These are phyloP conservation scores for Pulveroboletus sp. DNA, from an alignment of 768 basidiomycete species.

Conservation along the genomic window DNA sequence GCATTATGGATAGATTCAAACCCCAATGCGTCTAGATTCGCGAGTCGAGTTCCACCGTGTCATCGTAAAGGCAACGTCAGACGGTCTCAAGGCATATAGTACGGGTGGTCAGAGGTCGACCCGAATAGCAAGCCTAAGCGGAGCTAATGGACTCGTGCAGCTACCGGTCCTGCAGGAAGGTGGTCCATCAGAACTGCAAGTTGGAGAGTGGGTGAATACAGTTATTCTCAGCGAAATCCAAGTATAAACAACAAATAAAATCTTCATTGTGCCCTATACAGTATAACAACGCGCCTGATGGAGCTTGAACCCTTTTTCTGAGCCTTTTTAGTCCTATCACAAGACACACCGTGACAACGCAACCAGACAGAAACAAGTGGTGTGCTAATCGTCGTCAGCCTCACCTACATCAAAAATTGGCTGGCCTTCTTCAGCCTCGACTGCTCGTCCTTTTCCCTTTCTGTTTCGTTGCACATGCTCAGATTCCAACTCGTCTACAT, in stretches of 20 bases:
- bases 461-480: slow-evolving; percentile 32
- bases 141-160: slow-evolving; percentile 76
- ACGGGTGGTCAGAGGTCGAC: slow-evolving; percentile 89
- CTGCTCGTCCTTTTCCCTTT: slow-evolving; percentile 51
- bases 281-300: too few species aligned
- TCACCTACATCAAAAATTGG: slow-evolving; percentile 58
- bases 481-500: slow-evolving; percentile 45
- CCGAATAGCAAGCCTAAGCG: slow-evolving; percentile 73
- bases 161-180: slow-evolving; percentile 48
- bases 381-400: slow-evolving; percentile 43
- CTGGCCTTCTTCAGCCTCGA: slow-evolving; percentile 28
- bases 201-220: slow-evolving; percentile 56
- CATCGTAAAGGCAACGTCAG: slow-evolving; percentile 41
- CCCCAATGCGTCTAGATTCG: slow-evolving; percentile 64
- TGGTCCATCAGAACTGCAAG: slow-evolving; percentile 39
- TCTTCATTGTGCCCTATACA: not conserved
- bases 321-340: not conserved
- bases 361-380: not conserved
- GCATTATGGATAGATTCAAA: slow-evolving; percentile 43
- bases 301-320: not conserved
- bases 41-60: slow-evolving; percentile 86
- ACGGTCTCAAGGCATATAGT: slow-evolving; percentile 63
- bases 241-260: slow-evolving; percentile 17
- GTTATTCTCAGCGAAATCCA: slow-evolving; percentile 69
- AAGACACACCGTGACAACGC: not conserved